Conservation (phyloP, 2,329 filamentous ascomycete species). For the Alternaria ventricosa region DNA sequence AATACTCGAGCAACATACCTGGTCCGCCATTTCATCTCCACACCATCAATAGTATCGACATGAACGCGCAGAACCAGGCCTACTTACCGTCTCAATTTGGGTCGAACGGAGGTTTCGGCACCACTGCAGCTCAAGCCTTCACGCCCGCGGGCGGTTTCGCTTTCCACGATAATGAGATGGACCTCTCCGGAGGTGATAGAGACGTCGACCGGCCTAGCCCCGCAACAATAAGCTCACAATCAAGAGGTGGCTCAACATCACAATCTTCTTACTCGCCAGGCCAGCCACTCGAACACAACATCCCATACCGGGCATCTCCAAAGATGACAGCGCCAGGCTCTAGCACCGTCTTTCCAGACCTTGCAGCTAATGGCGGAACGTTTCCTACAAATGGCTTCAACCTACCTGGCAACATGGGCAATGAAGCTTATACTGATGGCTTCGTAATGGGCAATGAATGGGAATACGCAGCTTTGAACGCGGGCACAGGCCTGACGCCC, state of each 20-base stretch:
- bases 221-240: conserved; percentile 42
- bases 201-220: conserved; percentile 41
- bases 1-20: conserved; percentile 13
- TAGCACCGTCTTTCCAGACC: conserved; percentile 6
- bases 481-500: conserved; percentile 38
- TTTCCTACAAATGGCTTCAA: conserved; percentile 12
- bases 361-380: conserved; percentile 9
- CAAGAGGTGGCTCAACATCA: conserved; percentile 40
- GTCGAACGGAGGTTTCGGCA: not conserved
- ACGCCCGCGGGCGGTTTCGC: conserved; percentile 11
- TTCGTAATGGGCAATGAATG: conserved; percentile 41
- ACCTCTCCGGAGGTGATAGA: conserved; percentile 37
- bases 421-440: conserved; percentile 23
- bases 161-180: conserved; percentile 45
- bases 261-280: conserved; percentile 46
- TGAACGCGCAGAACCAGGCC: conserved; percentile 24
- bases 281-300: conserved; percentile 30
- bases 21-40: conserved; percentile 36
- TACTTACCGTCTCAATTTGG: conserved; percentile 17
- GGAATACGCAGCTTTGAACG: conserved; percentile 36
- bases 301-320: conserved; percentile 41
- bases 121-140: conserved; percentile 8
- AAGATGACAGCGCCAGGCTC: conserved; percentile 9
- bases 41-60: conserved; percentile 27
- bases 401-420: conserved; percentile 6